Evolutionary conservation across 2,329 filamentous ascomycete genomes (phyloP), one percentile per base, ranked within the genome.

Genomic region (Ambrosiella xylebori): DNA sequence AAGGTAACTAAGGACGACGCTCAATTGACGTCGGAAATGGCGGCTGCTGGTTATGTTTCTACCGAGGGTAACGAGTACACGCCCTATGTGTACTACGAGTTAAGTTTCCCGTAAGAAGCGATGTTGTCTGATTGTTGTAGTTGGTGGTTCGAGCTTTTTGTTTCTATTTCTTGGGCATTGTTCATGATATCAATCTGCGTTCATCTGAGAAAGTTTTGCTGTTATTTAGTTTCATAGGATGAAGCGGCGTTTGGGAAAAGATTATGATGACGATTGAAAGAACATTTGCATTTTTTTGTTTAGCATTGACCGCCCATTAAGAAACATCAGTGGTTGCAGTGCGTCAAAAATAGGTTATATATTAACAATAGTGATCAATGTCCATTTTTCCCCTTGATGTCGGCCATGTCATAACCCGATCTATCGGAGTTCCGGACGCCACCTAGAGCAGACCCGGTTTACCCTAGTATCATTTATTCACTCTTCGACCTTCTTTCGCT

Each of bases 61-160:
- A 81, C 80, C 15, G 86, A 89, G 60, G 84, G 83, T 57, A 76
- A 80, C 64, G 89, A 96, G 69, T 98, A 97, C 74, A 93, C 88
- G 61, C 85, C 93, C 45, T 98, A 94, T 71, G 93, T 97, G 67
- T 96, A 90, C 75, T 98, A 97, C 72, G 88, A 95, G 68, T 86
- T 97, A 68, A 87, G 93, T 67, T 82, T 97, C 59, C 75, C 76
- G 38, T 75, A 63, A 53, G 44, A 12, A 8, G 40, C 11, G 40
- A 11, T 41, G 40, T 3, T 41, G 40, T 2, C 40, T 41, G 40
- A 4, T 11, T n/a, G 40, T 3, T 41, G n/a, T 3, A n/a, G n/a
- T 41, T 41, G n/a, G 11, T 11, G 11, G 40, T 11, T 41, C 40
- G 45, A 41, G 19, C 37, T 9, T 52, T 40, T 19, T 45, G 27